Conservation (phyloP, 1,284 basidiomycete genomes). For the Naganishia liquefaciens region DNA sequence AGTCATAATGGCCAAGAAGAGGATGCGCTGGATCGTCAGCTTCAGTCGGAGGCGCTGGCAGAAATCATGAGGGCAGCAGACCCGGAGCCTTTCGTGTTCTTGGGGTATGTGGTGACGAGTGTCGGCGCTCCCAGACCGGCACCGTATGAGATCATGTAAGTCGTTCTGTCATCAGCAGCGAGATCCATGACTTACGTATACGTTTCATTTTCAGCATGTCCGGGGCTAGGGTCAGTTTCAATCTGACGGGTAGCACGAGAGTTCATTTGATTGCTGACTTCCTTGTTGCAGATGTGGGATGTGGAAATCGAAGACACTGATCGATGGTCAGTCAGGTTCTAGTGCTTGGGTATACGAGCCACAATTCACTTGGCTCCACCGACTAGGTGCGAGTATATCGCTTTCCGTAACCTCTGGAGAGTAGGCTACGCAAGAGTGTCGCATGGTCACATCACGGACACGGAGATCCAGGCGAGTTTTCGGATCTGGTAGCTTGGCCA, state of each 20-base stretch:
- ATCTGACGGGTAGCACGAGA: too few relatives aligned
- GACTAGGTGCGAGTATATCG: conserved; percentile 82
- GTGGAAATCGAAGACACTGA: conserved; percentile 70
- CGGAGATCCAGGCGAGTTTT: conserved; percentile 46
- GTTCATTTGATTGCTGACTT: background rate
- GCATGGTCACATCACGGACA: conserved; percentile 51
- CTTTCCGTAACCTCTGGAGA: conserved; percentile 77
- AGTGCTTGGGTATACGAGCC: background rate
- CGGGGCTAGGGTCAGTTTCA: conserved; percentile 51
- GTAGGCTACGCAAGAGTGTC: conserved; percentile 58
- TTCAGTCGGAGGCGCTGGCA: conserved; percentile 81
- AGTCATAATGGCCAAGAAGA: conserved; percentile 95
- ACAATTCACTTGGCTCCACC: background rate
- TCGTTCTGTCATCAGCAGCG: conserved; percentile 32
- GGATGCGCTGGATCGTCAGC: conserved; percentile 79
- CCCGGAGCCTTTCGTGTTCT: conserved; percentile 77
- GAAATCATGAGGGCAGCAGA: conserved; percentile 72
- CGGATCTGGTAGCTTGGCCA: conserved; percentile 62
- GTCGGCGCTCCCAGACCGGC: conserved; percentile 71
- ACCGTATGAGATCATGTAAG: conserved; percentile 75
- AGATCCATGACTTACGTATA: conserved; percentile 46
- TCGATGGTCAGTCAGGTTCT: conserved; percentile 62
- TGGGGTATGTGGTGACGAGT: conserved; percentile 79
- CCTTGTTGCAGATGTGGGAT: conserved; percentile 62
- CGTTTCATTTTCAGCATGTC: conserved; percentile 40